These are phyloP conservation scores for Helichrysum umbraculigerum DNA, from an alignment of 129 eudicot genomes.

Conservation along the genomic window DNA sequence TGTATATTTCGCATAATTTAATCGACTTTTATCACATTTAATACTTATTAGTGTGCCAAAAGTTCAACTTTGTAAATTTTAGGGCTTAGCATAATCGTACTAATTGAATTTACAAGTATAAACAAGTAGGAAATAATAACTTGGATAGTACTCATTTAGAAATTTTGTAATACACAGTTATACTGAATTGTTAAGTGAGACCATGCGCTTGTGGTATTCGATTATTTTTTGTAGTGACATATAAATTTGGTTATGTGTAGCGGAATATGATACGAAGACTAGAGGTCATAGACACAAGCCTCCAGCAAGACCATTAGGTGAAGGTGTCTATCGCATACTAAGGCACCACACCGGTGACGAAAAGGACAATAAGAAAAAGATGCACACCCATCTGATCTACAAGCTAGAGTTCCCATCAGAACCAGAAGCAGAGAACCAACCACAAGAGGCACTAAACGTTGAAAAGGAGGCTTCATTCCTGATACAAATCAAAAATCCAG, in stretches of 20 bases:
- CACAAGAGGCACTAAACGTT: constrained; percentile 42
- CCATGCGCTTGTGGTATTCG: too few species aligned
- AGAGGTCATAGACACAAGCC: constrained; percentile 47
- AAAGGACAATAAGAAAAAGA: neutral
- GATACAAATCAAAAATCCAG: constrained; percentile 51
- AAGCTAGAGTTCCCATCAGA: constrained; percentile 41
- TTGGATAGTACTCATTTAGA: too few species aligned
- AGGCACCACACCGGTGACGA: constrained; percentile 27
- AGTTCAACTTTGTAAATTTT: too few species aligned
- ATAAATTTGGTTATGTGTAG: constrained; percentile 5
- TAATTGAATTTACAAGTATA: too few species aligned
- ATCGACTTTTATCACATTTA: too few species aligned
- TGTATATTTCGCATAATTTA: too few species aligned
- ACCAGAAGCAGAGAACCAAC: constrained; percentile 8
- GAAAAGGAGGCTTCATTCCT: constrained; percentile 46
- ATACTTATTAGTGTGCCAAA: too few species aligned
- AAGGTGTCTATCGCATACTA: constrained; percentile 49
- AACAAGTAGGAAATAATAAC: neutral
- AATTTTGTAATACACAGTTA: too few species aligned
- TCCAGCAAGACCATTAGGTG: constrained; percentile 51
- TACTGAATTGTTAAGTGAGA: too few species aligned
- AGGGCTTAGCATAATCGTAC: too few species aligned
- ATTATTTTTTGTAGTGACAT: too few species aligned
- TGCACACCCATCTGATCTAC: constrained; percentile 50
- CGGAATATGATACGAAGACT: constrained; percentile 43